Base-by-base conservation (phyloP, 768 basidiomycete species). In the Pulveroboletus frians region DNA sequence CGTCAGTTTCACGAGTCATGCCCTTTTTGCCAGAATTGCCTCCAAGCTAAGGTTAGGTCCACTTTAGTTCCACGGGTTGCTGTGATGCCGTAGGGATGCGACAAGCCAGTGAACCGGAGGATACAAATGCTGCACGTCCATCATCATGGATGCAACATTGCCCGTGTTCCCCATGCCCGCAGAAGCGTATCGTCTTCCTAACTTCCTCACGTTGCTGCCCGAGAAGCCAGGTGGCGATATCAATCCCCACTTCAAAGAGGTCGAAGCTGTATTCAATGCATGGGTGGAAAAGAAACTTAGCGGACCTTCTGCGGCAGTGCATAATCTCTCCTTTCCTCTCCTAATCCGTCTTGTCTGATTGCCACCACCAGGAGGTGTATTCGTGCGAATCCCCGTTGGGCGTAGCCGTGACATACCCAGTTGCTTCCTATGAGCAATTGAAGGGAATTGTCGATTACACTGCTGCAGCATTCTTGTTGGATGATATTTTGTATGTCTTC, bases 141-240 rank as follows among this genome's bases (percentile, higher is more conserved):
- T 41, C 11, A n/a, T 9, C 9, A 27, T 27, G 26, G 6, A n/a
- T 3, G n/a, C 34, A 35, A 35, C n/a, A 35, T 14, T n/a, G 7
- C n/a, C 39, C 5, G 17, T 9, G 10, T 6, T 1, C 15, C n/a
- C 6, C 41, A 42, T 42, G 41, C 11, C 17, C 8, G 30, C 27
- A 30, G 41, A 53, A 53, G 34, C 52, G 15, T 64, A 55, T 29
- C 65, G 42, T 29, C 49, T 67, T 41, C 65, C 64, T 17, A 36
- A 55, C 43, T 55, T 66, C 26, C 55, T 64, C 9, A 39, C 38
- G 20, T 44, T 60, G 10, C 55, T 63, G 21, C 62, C 64, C 18
- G 49, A 50, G 52, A 67, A 68, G 42, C 53, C 66, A 10, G 60
- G 66, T 5, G 62, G 56, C 20, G 49, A 51, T 14, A 68, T 66